phyloP scores from a whole-genome alignment of 1,284 basidiomycete species.

The Rhodotorula sp. region DNA sequence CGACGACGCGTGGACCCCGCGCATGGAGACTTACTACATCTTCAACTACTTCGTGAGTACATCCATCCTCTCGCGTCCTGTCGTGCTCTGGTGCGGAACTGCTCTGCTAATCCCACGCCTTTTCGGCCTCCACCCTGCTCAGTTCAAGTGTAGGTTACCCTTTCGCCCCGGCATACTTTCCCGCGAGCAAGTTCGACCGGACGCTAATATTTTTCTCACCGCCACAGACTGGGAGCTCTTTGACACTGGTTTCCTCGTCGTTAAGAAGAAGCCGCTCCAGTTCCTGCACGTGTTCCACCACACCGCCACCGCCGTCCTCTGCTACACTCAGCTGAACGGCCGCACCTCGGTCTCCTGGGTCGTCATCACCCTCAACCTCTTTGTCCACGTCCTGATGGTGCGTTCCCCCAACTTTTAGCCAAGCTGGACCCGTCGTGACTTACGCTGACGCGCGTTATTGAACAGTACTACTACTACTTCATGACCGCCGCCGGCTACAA shows the following conservation, averaged over 20 bases:
- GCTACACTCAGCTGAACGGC: conserved; percentile 91
- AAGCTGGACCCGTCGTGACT: conserved; percentile 19
- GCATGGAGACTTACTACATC: conserved; percentile 71
- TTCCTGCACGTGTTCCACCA: conserved; percentile 99
- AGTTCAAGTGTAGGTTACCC: conserved; percentile 37
- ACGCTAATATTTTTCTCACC: not conserved
- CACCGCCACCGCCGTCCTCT: conserved; percentile 93
- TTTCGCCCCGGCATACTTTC: too few species aligned
- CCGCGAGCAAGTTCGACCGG: not conserved
- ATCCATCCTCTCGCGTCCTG: not conserved
- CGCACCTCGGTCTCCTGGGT: conserved; percentile 94
- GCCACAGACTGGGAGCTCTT: conserved; percentile 66
- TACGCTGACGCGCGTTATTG: not conserved
- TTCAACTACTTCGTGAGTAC: conserved; percentile 97
- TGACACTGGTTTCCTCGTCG: conserved; percentile 94
- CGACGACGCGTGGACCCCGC: conserved; percentile 71
- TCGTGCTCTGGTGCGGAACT: not conserved
- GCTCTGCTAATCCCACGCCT: not conserved
- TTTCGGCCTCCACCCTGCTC: not conserved
- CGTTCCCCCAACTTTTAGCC: conserved; percentile 7
- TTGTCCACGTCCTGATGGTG: conserved; percentile 97
- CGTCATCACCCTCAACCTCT: conserved; percentile 85
- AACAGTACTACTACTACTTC: conserved; percentile 79
- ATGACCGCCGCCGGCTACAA: conserved; percentile 90
- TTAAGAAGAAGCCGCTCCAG: conserved; percentile 96